Percentiles rank a stretch among this genome's conserved stretches.
Conservation (phyloP, 352 stramenopile genomes). For the Blastocystis sp. region DNA sequence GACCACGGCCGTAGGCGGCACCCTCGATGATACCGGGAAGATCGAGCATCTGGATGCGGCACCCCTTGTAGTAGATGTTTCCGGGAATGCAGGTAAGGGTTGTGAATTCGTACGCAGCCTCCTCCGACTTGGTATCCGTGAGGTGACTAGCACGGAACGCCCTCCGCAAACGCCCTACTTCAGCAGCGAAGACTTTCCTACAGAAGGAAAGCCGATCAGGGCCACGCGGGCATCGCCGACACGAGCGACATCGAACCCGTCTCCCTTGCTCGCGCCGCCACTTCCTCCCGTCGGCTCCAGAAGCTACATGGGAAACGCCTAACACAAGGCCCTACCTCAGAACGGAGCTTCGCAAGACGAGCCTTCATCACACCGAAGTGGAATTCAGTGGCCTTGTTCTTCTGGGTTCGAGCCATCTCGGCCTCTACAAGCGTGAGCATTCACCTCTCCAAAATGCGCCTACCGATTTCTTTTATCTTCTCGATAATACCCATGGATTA, state of each 20-base stretch:
- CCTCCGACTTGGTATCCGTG: constrained; percentile 92
- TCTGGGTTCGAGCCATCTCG: constrained; percentile 94
- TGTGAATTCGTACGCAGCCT: constrained; percentile 94
- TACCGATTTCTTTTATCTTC: constrained; percentile 88
- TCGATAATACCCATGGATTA: constrained; percentile 83
- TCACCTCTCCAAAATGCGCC: constrained; percentile 42
- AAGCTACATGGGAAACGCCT: constrained; percentile 70
- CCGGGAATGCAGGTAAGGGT: constrained; percentile 95
- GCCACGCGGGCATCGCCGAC: constrained; percentile 92
- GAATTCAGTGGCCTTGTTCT: constrained; percentile 87
- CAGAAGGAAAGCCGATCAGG: constrained; percentile 86
- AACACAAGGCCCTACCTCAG: constrained; percentile 76
- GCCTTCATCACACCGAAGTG: constrained; percentile 90
- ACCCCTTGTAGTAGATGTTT: constrained; percentile 79
- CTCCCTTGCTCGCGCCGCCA: constrained; percentile 77
- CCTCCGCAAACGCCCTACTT: neutral
- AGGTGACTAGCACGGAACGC: constrained; percentile 77
- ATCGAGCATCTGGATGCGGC: constrained; percentile 90
- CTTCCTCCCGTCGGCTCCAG: constrained; percentile 77
- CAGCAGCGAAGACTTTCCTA: constrained; percentile 81
- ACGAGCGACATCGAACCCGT: constrained; percentile 83
- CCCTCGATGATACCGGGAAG: constrained; percentile 99
- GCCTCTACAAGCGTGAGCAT: constrained; percentile 76
- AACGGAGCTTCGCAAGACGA: constrained; percentile 95
- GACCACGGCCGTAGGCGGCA: constrained; percentile 91